Percentiles rank a stretch among this genome's conserved stretches.
These are phyloP conservation scores for Theileria annulata DNA, from an alignment of 169 alveolate species.

Conservation along the genomic window DNA sequence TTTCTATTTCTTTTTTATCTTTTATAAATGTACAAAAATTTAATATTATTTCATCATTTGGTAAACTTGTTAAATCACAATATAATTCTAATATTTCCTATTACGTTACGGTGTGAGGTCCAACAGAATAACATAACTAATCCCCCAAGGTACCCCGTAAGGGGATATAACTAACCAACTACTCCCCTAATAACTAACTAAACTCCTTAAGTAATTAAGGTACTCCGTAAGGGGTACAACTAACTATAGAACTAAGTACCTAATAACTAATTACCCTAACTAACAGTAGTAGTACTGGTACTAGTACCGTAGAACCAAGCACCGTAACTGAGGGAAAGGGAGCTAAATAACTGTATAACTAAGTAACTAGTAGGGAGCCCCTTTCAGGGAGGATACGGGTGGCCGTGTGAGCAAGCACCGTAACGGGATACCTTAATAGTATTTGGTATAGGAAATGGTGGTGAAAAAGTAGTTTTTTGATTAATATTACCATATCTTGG, in stretches of 20 bases:
- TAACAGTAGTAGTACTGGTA: no score
- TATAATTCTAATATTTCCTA: slow-evolving; percentile 74
- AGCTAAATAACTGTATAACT: no score
- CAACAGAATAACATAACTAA: slow-evolving; percentile 64
- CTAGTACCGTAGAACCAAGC: no score
- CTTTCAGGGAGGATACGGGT: no score
- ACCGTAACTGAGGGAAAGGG: no score
- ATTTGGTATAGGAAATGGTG: slow-evolving; percentile 56
- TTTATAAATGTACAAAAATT: slow-evolving; percentile 72
- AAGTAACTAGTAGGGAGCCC: neutral
- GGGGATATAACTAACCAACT: neutral
- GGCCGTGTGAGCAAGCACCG: neutral
- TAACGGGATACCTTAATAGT: slow-evolving; percentile 23
- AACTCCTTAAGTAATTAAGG: no score
- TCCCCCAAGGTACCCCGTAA: no score
- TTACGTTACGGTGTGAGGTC: no score
- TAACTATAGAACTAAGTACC: no score
- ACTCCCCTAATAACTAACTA: no score
- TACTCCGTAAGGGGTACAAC: no score
- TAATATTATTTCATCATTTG: slow-evolving; percentile 61
- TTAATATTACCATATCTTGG: slow-evolving; percentile 40
- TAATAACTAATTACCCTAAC: no score
- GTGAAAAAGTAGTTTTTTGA: slow-evolving; percentile 15
- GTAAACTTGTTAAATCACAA: slow-evolving; percentile 77
- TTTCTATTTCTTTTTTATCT: slow-evolving; percentile 65